Percentiles rank a stretch among this genome's conserved stretches.
phyloP scores from a whole-genome alignment of 345 rosid genomes.

The Stellera chamaejasme region DNA sequence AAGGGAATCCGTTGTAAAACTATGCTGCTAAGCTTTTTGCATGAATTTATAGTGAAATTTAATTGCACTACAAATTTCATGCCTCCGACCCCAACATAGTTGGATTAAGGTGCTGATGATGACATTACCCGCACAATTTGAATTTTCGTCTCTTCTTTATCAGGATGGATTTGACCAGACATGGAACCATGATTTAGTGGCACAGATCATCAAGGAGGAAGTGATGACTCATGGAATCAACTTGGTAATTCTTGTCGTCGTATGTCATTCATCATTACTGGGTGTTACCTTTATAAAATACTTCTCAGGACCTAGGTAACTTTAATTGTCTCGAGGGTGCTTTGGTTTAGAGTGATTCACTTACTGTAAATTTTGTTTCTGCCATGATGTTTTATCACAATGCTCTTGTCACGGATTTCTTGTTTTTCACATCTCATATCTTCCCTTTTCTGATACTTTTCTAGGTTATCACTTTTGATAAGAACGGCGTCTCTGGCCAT shows the following conservation, averaged over 20 bases:
- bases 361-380: neutral
- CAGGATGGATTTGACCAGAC: conserved; percentile 83
- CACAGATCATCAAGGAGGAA: conserved; percentile 54
- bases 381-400: no score
- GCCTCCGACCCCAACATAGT: no score
- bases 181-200: conserved; percentile 61
- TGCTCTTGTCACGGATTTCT: neutral
- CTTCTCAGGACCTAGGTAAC: neutral
- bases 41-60: no score
- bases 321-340: neutral
- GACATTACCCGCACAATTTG: neutral
- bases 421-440: conserved; percentile 2
- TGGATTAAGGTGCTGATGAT: no score
- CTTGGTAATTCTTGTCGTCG: conserved; percentile 33
- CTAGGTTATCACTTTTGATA: conserved; percentile 76
- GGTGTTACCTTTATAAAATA: neutral
- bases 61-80: no score
- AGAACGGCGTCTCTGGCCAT: conserved; percentile 76
- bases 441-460: conserved; percentile 7
- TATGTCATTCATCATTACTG: neutral
- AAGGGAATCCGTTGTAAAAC: no score
- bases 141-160: conserved; percentile 8
- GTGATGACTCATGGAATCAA: conserved; percentile 35
- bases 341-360: neutral
- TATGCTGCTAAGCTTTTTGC: no score